These are phyloP conservation scores for Ganoderma leucocontextum DNA, from an alignment of 1,284 basidiomycete genomes.

Conservation along the genomic window DNA sequence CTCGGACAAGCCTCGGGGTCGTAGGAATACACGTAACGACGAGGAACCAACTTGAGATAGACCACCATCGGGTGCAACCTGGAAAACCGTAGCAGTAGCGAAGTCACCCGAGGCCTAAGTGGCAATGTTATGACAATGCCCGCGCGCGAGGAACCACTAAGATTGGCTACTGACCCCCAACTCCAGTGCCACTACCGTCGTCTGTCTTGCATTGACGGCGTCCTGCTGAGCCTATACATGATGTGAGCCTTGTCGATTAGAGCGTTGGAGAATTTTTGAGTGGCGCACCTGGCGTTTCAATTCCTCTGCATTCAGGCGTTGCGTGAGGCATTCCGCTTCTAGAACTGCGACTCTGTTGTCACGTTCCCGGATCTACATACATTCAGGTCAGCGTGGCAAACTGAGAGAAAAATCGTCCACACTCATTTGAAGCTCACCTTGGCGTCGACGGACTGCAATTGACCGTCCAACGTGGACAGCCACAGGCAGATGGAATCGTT, in stretches of 20 bases:
- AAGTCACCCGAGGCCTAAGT: background rate
- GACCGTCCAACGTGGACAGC: slow-evolving; percentile 2
- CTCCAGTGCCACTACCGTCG: background rate
- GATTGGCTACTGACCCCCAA: background rate
- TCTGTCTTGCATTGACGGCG: background rate
- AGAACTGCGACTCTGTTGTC: background rate
- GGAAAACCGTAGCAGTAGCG: background rate
- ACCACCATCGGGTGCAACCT: background rate
- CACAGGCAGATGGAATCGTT: background rate
- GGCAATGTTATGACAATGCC: background rate
- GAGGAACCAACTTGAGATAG: background rate
- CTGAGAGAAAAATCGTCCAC: background rate
- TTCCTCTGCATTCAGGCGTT: background rate
- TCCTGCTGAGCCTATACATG: background rate
- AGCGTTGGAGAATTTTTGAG: background rate
- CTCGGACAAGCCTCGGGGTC: too few relatives aligned
- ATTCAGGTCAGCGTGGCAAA: background rate
- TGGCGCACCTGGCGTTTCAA: background rate
- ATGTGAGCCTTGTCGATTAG: background rate
- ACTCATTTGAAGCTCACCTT: background rate
- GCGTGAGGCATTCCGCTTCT: background rate
- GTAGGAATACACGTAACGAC: background rate
- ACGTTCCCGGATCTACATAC: background rate
- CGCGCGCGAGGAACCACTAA: background rate
- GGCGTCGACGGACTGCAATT: background rate